A percentile compares a stretch with the other conserved stretches of the same genome.
Conservation (phyloP, 202 grass and related monocot genomes). For the Schoenoplectus tabernaemontani region DNA sequence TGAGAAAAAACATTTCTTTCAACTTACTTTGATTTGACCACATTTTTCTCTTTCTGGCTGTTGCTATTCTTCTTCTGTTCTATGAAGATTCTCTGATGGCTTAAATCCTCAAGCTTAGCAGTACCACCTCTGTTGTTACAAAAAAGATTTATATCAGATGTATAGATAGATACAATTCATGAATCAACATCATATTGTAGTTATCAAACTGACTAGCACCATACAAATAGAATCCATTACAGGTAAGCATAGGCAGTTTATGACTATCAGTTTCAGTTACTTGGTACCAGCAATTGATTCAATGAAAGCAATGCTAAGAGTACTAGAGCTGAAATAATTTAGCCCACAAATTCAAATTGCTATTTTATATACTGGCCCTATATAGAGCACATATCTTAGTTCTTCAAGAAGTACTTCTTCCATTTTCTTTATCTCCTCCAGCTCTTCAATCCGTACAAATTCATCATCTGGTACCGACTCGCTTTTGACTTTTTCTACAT, state of each 20-base stretch:
- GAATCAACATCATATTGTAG: background rate
- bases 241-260: no score
- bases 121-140: conserved; percentile 36
- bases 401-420: conserved; percentile 47
- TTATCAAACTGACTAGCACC: no score
- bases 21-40: conserved; percentile 45
- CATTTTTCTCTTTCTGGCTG: conserved; percentile 58
- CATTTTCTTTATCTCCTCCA: conserved; percentile 41
- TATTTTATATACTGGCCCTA: no score
- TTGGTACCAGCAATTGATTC: background rate
- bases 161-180: background rate
- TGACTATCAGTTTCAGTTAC: background rate
- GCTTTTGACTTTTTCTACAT: conserved; percentile 36
- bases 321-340: conserved; percentile 10
- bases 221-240: no score
- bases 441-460: conserved; percentile 32
- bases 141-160: background rate
- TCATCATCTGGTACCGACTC: conserved; percentile 51
- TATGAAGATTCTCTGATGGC: conserved; percentile 41
- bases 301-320: background rate
- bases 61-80: conserved; percentile 37
- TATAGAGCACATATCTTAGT: conserved; percentile 74
- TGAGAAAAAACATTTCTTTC: background rate
- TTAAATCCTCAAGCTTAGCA: conserved; percentile 48
- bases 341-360: no score